Percentiles rank a stretch among this genome's conserved stretches.
Conservation (phyloP, 257 asterid genomes). For the Jasminum sambac region DNA sequence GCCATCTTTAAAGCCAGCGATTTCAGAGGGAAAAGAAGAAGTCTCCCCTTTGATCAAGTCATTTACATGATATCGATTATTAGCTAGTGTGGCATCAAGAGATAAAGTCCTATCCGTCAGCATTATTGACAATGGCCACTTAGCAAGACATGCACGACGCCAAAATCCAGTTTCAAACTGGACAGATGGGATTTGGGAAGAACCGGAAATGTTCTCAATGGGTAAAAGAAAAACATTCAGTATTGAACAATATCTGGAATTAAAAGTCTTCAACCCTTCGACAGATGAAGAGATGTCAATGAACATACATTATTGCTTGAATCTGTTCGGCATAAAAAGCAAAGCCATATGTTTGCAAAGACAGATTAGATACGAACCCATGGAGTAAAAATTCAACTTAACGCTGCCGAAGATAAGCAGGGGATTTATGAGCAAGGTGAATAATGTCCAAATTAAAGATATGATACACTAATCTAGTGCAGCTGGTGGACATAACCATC, state of each 20-base stretch:
- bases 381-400: neutral
- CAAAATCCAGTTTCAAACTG: conserved; percentile 38
- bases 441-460: too few species aligned
- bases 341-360: neutral
- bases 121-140: conserved; percentile 54
- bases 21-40: conserved; percentile 48
- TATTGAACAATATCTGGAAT: neutral
- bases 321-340: neutral
- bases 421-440: too few species aligned
- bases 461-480: too few species aligned
- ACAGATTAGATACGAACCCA: neutral
- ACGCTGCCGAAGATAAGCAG: too few species aligned
- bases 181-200: conserved; percentile 23
- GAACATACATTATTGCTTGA: neutral
- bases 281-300: conserved; percentile 9
- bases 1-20: conserved; percentile 45
- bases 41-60: conserved; percentile 41
- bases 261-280: conserved; percentile 25
- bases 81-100: conserved; percentile 30
- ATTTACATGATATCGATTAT: too few species aligned
- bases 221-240: conserved; percentile 8
- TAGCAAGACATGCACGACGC: conserved; percentile 92
- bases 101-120: conserved; percentile 58
- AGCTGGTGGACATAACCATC: too few species aligned
- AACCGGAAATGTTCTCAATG: conserved; percentile 29